Base-by-base conservation (phyloP, 1,284 basidiomycete species). In the Rhodofomes roseus region DNA sequence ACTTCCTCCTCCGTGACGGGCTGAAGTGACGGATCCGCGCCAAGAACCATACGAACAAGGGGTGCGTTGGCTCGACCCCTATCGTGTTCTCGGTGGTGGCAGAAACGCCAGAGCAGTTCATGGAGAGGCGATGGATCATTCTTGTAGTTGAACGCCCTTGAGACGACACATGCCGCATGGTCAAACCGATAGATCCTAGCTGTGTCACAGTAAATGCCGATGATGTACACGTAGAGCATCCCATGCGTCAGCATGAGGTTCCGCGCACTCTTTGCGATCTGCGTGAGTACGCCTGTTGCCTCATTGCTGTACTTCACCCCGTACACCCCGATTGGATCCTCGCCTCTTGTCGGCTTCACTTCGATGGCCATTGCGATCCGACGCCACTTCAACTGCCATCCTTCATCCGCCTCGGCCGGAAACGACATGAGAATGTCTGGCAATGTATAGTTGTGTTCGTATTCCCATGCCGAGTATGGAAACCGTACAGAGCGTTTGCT, bases 231-330 rank as follows among this genome's bases (percentile, higher is more conserved):
- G n/a, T 43, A 57, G 27, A 64, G 59, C 57, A 60, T 48, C 0
- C 59, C 57, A 27, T 64, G 57, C 1, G 63, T 58, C 4, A 62
- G 50, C 41, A 64, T 22, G 2, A 64, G 53, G 29, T 56, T 62
- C 1, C 61, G 25, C 1, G 61, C 46, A 25, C 27, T 48, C 46
- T 27, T 48, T 4, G 46, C 46, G 11, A 48, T 20, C 25, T 48
- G 46, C 57, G 27, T 50, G 57, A 52, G 52, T 56, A 39, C 37
- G 9, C 37, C 37, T 14, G 9, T 39, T 16, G 37, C 37, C 37
- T 9, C 7, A 3, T 12, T 18, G 16, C 37, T 16, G 9, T 12
- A 14, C 14, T 39, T 39, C 37, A 39, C 9, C 52, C 52, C 20
- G 22, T 39, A 14, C 7, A 9, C 16, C 7, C 12, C 9, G 14